Base-by-base conservation (phyloP, 805 yeast genomes). In the Spathaspora boniae region DNA sequence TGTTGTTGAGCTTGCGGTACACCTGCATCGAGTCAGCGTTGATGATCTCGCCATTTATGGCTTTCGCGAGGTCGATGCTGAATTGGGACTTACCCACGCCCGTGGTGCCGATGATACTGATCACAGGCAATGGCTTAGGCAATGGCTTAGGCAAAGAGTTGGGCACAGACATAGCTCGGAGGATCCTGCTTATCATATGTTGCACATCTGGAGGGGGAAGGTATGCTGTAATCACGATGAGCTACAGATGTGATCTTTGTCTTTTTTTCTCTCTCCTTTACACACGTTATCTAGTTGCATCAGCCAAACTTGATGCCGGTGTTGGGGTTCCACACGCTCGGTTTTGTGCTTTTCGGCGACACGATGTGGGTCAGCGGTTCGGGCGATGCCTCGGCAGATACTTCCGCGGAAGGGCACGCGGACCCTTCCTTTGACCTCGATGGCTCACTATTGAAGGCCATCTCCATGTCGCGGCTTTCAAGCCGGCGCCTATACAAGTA, bases 1-100 rank as follows among this genome's bases (percentile, higher is more conserved):
- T 86, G 8, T 77, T 76, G 9, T 83, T 86, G 1, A 78, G 61
- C 0, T 76, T 80, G 26, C 67, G 61, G 58, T 93, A 93, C 69
- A 93, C 84, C 59, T 93, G 98, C 97, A 93, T 89, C 1, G 98
- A 87, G 55, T 93, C 98, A 0, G 95, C 96, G 58, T 93, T 93
- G 44, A 93, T 84, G 44, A 93, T 71, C 53, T 93, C 98, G 15
- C 98, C 98, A 51, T 80, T 74, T 34, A 83, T 72, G 18, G 71
- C 70, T 46, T 75, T 70, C 8, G 97, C 96, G 15, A 93, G 56
- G 41, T 87, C 91, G 2, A 87, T 77, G 30, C 86, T 75, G 41
- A 85, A 73, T 47, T 86, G 87, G 0, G 97, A 89, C 53, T 91
- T 91, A 0, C 98, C 98, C 9, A 88, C 97, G 0, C 98, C 98